Evolutionary conservation across 768 basidiomycete genomes (phyloP).

Genomic region (Ramaria sp.): DNA sequence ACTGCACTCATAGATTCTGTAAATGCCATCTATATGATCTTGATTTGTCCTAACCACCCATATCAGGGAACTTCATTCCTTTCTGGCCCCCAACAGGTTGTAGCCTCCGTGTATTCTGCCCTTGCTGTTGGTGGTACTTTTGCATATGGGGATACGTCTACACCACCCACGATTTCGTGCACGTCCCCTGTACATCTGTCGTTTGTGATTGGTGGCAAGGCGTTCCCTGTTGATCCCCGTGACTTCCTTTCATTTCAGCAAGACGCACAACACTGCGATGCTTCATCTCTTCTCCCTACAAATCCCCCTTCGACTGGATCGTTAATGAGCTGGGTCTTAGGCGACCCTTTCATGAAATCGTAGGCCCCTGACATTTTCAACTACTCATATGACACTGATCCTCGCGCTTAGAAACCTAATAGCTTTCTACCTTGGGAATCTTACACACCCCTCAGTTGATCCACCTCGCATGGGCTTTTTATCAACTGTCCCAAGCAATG

Average conservation of each 20-base stretch:
- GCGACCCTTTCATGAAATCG: slow-evolving; percentile 7
- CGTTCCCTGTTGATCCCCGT: slow-evolving; percentile 7
- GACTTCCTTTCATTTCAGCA: slow-evolving; percentile 2
- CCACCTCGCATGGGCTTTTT: slow-evolving; percentile 7
- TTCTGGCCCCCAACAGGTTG: not conserved
- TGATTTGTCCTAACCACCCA: not conserved
- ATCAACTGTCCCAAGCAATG: slow-evolving; percentile 6
- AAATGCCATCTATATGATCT: not conserved
- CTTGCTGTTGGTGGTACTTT: not conserved
- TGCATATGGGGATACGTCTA: not conserved
- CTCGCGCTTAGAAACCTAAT: not conserved
- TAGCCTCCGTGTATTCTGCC: not conserved
- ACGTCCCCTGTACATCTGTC: not conserved
- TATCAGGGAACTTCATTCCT: slow-evolving; percentile 2
- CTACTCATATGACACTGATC: not conserved
- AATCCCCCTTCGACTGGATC: not conserved
- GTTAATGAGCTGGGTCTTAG: slow-evolving; percentile 7
- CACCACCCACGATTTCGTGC: not conserved
- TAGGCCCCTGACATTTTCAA: not conserved
- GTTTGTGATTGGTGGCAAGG: slow-evolving; percentile 5
- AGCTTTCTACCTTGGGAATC: slow-evolving; percentile 4
- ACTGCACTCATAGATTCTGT: slow-evolving; percentile 5
- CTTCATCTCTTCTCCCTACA: not conserved
- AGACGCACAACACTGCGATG: not conserved
- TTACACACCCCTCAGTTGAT: slow-evolving; percentile 5